These are phyloP conservation scores for Lagerstroemia speciosa DNA, from an alignment of 345 rosid genomes.

Conservation along the genomic window DNA sequence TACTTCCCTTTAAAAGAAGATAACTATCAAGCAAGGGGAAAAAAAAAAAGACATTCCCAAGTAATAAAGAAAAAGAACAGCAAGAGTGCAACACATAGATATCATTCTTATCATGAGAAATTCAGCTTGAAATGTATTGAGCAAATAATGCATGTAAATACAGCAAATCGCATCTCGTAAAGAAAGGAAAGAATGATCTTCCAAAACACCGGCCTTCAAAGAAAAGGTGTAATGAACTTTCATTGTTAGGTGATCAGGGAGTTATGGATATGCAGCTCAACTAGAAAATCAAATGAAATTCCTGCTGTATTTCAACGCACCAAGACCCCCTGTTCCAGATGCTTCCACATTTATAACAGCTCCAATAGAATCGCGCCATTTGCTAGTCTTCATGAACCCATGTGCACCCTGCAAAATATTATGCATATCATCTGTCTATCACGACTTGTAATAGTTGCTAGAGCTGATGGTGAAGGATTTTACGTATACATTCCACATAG, in stretches of 20 bases:
- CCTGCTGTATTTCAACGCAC: slow-evolving; percentile 29
- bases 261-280: not conserved
- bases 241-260: not conserved
- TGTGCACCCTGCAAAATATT: slow-evolving; percentile 74
- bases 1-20: not conserved
- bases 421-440: slow-evolving; percentile 10
- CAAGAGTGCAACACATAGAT: not conserved
- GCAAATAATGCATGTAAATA: not conserved
- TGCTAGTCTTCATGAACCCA: slow-evolving; percentile 82
- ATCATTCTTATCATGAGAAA: not conserved
- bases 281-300: not conserved
- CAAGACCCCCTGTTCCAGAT: slow-evolving; percentile 90
- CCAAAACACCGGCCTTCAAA: not conserved
- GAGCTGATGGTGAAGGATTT: not conserved
- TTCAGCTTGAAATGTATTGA: not conserved
- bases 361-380: slow-evolving; percentile 80
- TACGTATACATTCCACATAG: not conserved
- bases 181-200: not conserved
- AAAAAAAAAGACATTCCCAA: not conserved
- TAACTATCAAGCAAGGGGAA: not conserved
- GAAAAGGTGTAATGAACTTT: not conserved
- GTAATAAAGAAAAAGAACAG: not conserved
- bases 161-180: not conserved
- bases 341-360: slow-evolving; percentile 94
- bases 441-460: not conserved